Percentiles rank a stretch among this genome's conserved stretches.
Conservation (phyloP, 108 stramenopile species). For the Hondaea fermentalgiana region DNA sequence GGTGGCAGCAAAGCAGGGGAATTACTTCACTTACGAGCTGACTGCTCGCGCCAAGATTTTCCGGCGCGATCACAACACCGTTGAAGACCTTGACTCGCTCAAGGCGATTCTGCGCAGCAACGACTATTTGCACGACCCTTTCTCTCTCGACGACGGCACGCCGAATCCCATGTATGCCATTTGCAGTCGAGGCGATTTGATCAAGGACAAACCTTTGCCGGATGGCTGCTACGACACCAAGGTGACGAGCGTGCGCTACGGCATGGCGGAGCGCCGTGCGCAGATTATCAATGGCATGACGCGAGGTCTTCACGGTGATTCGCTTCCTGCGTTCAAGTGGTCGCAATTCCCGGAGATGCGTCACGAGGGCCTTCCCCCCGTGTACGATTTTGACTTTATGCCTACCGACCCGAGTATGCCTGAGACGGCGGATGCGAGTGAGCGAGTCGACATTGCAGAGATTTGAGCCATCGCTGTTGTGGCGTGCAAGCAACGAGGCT, state of each 20-base stretch:
- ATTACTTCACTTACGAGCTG: slow-evolving; percentile 1
- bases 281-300: slow-evolving; percentile 19
- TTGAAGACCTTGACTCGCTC: not conserved
- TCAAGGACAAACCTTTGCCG: not conserved
- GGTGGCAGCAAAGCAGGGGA: not conserved
- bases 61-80: slow-evolving; percentile 19
- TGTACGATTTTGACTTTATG: slow-evolving; percentile 1
- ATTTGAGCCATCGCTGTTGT: no score
- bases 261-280: not conserved
- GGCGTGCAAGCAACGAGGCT: no score
- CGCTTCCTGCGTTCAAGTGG: slow-evolving; percentile 17
- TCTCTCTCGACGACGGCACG: not conserved
- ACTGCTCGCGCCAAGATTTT: slow-evolving; percentile 30
- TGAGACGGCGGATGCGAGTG: not conserved
- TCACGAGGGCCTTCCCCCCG: not conserved
- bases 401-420: not conserved
- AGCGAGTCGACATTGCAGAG: no score
- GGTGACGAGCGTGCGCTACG: not conserved
- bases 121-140: slow-evolving; percentile 28
- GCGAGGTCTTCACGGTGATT: not conserved
- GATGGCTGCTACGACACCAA: slow-evolving; percentile 26
- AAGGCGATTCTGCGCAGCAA: slow-evolving; percentile 28
- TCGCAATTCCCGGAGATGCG: not conserved
- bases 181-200: slow-evolving; percentile 22
- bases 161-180: slow-evolving; percentile 18